phyloP scores from a whole-genome alignment of 345 rosid species.

The Rhizophora mangle region DNA sequence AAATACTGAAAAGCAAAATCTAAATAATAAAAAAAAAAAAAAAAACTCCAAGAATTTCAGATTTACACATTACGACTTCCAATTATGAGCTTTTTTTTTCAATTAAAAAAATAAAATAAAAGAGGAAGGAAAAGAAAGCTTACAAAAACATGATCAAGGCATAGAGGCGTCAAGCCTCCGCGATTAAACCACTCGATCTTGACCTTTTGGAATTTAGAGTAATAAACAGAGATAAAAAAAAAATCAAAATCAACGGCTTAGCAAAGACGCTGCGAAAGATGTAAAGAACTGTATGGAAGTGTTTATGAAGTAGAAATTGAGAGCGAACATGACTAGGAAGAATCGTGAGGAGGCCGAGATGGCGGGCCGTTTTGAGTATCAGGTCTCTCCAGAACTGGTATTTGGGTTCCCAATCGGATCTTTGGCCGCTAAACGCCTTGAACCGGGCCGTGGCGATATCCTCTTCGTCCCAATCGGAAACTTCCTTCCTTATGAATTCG shows the following conservation, averaged over 20 bases:
- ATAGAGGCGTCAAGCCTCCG: conserved; percentile 77
- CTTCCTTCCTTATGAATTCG: conserved; percentile 58
- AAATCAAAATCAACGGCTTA: conserved; percentile 3
- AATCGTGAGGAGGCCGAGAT: conserved; percentile 44
- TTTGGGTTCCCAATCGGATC: conserved; percentile 78
- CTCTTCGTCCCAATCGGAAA: conserved; percentile 84
- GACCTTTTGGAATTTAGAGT: conserved; percentile 34
- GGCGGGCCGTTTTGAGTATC: conserved; percentile 57
- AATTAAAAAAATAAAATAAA: background rate
- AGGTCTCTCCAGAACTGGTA: conserved; percentile 77
- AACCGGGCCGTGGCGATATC: conserved; percentile 65
- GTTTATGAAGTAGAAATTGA: background rate
- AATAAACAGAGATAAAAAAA: background rate
- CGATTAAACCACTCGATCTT: conserved; percentile 67
- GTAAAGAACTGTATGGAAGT: background rate
- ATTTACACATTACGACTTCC: no score
- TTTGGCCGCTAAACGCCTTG: conserved; percentile 89
- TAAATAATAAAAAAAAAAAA: background rate
- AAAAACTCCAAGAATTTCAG: no score
- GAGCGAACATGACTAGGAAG: conserved; percentile 58
- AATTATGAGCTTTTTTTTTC: no score
- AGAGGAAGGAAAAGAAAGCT: conserved; percentile 16
- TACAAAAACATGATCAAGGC: conserved; percentile 80
- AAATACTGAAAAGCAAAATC: conserved; percentile 43
- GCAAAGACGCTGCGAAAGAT: background rate